Conservation (phyloP, 2,329 filamentous ascomycete genomes). For the Cladophialophora carrionii region DNA sequence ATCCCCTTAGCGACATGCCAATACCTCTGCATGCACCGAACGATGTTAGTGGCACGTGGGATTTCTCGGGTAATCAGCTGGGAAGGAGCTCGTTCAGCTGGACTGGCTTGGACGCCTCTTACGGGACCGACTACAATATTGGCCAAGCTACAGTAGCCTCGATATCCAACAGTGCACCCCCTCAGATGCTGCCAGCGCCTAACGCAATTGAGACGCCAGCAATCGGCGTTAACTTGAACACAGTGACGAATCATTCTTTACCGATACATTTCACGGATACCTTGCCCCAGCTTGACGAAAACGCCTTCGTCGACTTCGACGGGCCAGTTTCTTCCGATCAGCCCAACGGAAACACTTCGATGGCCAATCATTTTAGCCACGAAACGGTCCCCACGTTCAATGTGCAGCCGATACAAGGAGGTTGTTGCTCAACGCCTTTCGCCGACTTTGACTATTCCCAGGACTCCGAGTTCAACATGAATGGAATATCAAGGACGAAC, state of each 20-base stretch:
- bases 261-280: constrained; percentile 6
- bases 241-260: not conserved
- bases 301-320: constrained; percentile 17
- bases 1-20: constrained; percentile 22
- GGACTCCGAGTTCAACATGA: constrained; percentile 5
- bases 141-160: constrained; percentile 32
- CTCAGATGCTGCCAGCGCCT: constrained; percentile 6
- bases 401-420: not conserved
- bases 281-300: constrained; percentile 11
- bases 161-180: constrained; percentile 12
- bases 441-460: not conserved
- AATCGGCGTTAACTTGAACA: constrained; percentile 8
- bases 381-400: constrained; percentile 4
- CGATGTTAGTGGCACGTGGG: constrained; percentile 31
- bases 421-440: not conserved
- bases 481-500: not conserved
- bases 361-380: not conserved
- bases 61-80: constrained; percentile 30
- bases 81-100: constrained; percentile 32
- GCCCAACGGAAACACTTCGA: not conserved
- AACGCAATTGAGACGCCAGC: constrained; percentile 6
- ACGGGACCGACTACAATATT: constrained; percentile 32
- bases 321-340: constrained; percentile 1
- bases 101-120: constrained; percentile 30
- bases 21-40: constrained; percentile 25